These are phyloP conservation scores for Cladophialophora immunda DNA, from an alignment of 2,329 filamentous ascomycete species.

Conservation along the genomic window DNA sequence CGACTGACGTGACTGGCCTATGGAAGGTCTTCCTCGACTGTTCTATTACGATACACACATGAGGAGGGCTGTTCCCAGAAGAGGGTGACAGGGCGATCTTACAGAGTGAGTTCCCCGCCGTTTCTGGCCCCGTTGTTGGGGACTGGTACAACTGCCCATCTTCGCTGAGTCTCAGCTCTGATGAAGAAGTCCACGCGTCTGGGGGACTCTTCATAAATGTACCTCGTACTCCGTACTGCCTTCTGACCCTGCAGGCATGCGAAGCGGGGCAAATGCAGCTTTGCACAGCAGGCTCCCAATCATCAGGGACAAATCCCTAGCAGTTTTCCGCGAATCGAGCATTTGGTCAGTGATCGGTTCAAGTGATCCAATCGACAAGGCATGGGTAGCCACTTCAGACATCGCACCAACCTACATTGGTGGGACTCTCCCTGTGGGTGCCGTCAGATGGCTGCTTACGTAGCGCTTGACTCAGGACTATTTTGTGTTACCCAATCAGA, in stretches of 20 bases:
- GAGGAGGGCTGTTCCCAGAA: background rate
- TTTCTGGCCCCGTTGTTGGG: constrained; percentile 13
- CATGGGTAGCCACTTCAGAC: constrained; percentile 6
- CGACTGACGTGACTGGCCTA: background rate
- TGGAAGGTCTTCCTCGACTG: constrained; percentile 1
- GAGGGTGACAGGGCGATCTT: constrained; percentile 1
- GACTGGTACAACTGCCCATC: constrained; percentile 19
- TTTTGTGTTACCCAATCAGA: constrained; percentile 19
- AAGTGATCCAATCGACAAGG: constrained; percentile 3
- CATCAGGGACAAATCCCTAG: constrained; percentile 2
- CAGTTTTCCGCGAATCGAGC: constrained; percentile 16
- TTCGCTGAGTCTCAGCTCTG: constrained; percentile 5
- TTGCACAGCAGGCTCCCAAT: constrained; percentile 2
- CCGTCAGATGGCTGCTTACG: constrained; percentile 15
- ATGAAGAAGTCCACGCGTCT: constrained; percentile 2
- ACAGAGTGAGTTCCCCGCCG: constrained; percentile 12
- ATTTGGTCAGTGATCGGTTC: constrained; percentile 14
- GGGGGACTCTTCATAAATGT: constrained; percentile 13
- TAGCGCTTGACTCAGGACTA: constrained; percentile 21
- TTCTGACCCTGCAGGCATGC: constrained; percentile 10
- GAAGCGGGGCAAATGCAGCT: constrained; percentile 5
- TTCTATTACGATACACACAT: constrained; percentile 7
- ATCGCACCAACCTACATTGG: constrained; percentile 10
- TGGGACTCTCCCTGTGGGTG: background rate
- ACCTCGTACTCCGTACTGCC: constrained; percentile 4